A percentile compares a stretch with the other conserved stretches of the same genome.
Evolutionary conservation across 768 basidiomycete genomes (phyloP).

Genomic region (Pisolithus tinctorius): DNA sequence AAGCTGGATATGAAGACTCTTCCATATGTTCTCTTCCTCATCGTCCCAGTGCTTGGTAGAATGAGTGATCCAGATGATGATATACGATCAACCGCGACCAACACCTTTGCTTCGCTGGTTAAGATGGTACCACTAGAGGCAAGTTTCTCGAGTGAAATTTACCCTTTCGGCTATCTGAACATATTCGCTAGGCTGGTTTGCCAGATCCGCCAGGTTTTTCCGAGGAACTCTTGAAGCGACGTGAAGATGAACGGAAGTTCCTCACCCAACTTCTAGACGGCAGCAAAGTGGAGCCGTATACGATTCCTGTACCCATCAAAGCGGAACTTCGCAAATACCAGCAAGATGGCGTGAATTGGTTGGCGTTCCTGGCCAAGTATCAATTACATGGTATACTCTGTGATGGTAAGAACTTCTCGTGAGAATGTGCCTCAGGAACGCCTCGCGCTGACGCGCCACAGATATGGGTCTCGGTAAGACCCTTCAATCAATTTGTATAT

Average conservation of each 20-base stretch:
- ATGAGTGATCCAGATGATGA: conserved; percentile 96
- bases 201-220: conserved; percentile 95
- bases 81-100: conserved; percentile 90
- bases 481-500: conserved; percentile 93
- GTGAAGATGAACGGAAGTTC: conserved; percentile 86
- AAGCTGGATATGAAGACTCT: conserved; percentile 88
- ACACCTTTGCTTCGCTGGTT: conserved; percentile 92
- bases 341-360: conserved; percentile 97
- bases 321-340: conserved; percentile 96
- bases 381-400: conserved; percentile 97
- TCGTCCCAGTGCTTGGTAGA: conserved; percentile 91
- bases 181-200: conserved; percentile 68
- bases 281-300: conserved; percentile 86
- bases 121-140: conserved; percentile 99
- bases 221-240: conserved; percentile 74
- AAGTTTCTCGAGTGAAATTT: conserved; percentile 10
- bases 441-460: conserved; percentile 24
- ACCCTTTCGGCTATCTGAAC: not conserved
- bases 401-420: conserved; percentile 58
- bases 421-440: not conserved
- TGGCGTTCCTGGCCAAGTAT: conserved; percentile 96
- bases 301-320: conserved; percentile 80
- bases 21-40: conserved; percentile 94
- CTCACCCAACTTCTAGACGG: conserved; percentile 92
- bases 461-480: conserved; percentile 99